Evolutionary conservation across 1,139 yeast genomes (phyloP).

Genomic region (Hansenula lynferdii): DNA sequence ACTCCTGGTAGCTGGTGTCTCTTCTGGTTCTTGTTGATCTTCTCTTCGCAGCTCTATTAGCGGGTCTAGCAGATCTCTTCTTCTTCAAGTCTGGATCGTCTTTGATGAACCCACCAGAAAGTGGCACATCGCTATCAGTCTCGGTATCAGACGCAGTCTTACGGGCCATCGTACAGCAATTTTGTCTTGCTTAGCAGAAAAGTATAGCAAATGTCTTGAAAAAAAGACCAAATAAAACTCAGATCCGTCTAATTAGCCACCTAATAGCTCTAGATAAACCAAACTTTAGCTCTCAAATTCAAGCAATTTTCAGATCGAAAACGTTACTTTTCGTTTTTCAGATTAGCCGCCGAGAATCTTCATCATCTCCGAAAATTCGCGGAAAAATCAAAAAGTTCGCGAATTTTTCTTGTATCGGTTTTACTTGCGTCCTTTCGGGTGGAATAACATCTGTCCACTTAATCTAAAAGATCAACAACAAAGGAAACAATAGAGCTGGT

Average conservation of each 20-base stretch:
- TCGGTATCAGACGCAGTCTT: conserved; percentile 8
- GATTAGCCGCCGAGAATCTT: too few relatives aligned
- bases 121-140: conserved; percentile 15
- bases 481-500: too few relatives aligned
- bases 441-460: too few relatives aligned
- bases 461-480: too few relatives aligned
- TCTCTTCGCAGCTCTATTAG: background rate
- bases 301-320: background rate
- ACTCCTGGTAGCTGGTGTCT: conserved; percentile 11
- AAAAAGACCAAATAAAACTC: too few relatives aligned
- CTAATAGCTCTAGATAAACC: background rate
- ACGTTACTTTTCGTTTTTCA: background rate
- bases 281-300: background rate
- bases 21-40: conserved; percentile 1
- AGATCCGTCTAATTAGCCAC: background rate
- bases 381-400: background rate
- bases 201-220: too few relatives aligned
- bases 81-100: conserved; percentile 20
- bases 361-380: too few relatives aligned
- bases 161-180: conserved; percentile 1
- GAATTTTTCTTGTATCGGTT: background rate
- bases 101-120: conserved; percentile 20
- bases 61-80: background rate
- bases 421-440: background rate
- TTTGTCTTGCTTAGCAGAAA: too few relatives aligned